Evolutionary conservation across 768 basidiomycete species (phyloP), one percentile per base, ranked within the genome.

Genomic region (Chalciporus sphaerocephalus): DNA sequence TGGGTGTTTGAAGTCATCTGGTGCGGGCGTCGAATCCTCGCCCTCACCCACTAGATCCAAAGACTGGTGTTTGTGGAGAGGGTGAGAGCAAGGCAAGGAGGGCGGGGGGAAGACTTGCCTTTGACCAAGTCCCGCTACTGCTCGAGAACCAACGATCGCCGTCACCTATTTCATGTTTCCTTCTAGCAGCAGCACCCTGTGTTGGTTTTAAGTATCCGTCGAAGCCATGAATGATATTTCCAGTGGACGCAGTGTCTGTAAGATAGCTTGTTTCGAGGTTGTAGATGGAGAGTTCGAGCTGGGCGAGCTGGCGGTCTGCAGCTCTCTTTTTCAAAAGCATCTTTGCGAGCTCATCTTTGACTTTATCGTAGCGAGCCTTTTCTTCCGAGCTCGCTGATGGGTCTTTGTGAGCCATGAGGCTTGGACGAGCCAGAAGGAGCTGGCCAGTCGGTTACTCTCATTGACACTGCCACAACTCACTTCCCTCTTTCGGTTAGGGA

Each of bases 211-310:
- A 77, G 60, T 91, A 92, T 33, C 83, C 81, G 44, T 92, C 90
- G 52, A 92, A 92, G 4, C 90, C 90, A 55, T 85, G 85, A 28
- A 92, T 85, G 42, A 92, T 91, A 54, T 92, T 92, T 23, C 90
- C 90, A 15, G 89, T 87, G 55, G 80, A 83, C 1, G 83, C 79
- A 1, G 90, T 91, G 42, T 92, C 90, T 6, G 80, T 78, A 27
- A 92, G 71, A 64, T 92, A 92, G 4, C 74, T 67, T 8, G 78
- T 79, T 62, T 92, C 90, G 21, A 87, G 72, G 50, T 79, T 82
- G 67, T 87, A 87, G 54, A 92, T 86, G 56, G 87, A 80, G 22
- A 80, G 71, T 67, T 92, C 90, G 46, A 87, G 72, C 55, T 83
- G 76, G 17, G 87, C 89, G 58, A 92, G 70, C 54, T 87, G 81